Conservation (phyloP, 441 rosid genomes). For the Erodium trifolium region DNA sequence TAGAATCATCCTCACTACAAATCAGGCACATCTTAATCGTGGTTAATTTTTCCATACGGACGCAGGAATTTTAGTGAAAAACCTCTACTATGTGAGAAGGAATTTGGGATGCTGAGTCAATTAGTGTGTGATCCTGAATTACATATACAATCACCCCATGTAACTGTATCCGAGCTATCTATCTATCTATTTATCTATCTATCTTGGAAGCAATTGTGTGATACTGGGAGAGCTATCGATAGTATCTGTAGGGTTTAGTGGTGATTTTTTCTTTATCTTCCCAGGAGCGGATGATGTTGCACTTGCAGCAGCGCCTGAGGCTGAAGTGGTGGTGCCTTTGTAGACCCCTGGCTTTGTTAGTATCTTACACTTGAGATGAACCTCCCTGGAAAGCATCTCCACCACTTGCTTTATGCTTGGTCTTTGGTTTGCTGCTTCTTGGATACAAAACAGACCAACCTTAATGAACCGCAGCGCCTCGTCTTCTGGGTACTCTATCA, state of each 20-base stretch:
- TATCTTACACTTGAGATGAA: constrained; percentile 52
- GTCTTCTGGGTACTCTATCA: constrained; percentile 46
- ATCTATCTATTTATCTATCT: not conserved
- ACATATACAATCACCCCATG: too few species aligned
- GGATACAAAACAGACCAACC: constrained; percentile 84
- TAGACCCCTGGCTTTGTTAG: constrained; percentile 66
- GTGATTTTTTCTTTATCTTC: constrained; percentile 39
- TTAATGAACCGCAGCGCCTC: constrained; percentile 63
- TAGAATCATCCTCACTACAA: too few species aligned
- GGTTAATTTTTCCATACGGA: too few species aligned
- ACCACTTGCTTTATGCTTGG: constrained; percentile 82
- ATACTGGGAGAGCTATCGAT: constrained; percentile 24
- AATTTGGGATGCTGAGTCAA: too few species aligned
- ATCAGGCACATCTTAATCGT: too few species aligned
- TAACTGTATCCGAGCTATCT: too few species aligned
- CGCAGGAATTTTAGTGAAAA: too few species aligned
- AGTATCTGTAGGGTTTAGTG: constrained; percentile 5
- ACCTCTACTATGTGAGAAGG: too few species aligned
- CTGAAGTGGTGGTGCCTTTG: constrained; percentile 24
- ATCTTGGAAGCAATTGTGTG: constrained; percentile 63
- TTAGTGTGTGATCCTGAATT: too few species aligned
- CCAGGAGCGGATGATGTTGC: constrained; percentile 44
- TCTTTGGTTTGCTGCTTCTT: constrained; percentile 58
- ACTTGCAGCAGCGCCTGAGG: not conserved
- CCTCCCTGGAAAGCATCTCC: constrained; percentile 72